phyloP scores from a whole-genome alignment of 208 protist genomes.

The Acanthamoeba castellanii region DNA sequence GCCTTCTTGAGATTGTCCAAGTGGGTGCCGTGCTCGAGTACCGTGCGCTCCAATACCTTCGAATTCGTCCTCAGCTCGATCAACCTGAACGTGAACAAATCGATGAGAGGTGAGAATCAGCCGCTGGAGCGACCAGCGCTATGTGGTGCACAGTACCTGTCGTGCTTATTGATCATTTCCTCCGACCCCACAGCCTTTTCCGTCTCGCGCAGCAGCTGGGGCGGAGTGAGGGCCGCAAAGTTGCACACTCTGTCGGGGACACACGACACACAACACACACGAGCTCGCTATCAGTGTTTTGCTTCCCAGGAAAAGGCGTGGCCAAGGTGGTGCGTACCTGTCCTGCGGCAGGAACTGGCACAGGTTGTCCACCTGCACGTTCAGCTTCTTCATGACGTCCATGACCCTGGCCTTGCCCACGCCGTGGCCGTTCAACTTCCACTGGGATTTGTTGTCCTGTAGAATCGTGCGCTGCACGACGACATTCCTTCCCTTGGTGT shows the following conservation, averaged over 20 bases:
- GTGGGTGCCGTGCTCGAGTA: constrained; percentile 33
- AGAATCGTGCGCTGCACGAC: constrained; percentile 37
- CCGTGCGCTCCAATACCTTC: constrained; percentile 6
- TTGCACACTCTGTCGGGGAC: constrained; percentile 74
- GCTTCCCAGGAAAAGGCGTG: neutral
- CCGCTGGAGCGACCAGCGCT: neutral
- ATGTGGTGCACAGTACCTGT: neutral
- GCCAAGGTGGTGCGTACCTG: neutral
- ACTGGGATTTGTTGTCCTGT: constrained; percentile 62
- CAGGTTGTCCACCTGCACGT: constrained; percentile 89
- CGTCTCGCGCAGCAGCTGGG: constrained; percentile 82
- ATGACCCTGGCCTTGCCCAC: constrained; percentile 75
- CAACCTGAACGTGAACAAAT: neutral
- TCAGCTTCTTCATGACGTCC: constrained; percentile 76
- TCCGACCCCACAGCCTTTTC: constrained; percentile 81
- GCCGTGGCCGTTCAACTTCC: constrained; percentile 5
- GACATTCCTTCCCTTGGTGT: constrained; percentile 19
- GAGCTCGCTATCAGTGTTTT: neutral
- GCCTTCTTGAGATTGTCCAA: constrained; percentile 78
- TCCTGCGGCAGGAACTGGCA: constrained; percentile 90
- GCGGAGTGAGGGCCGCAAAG: constrained; percentile 81
- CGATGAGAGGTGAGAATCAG: neutral
- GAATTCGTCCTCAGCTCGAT: constrained; percentile 21
- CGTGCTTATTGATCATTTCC: constrained; percentile 75
- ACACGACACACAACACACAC: no score